These are phyloP conservation scores for Botrytis fragariae DNA, from an alignment of 2,329 filamentous ascomycete genomes.

Conservation along the genomic window DNA sequence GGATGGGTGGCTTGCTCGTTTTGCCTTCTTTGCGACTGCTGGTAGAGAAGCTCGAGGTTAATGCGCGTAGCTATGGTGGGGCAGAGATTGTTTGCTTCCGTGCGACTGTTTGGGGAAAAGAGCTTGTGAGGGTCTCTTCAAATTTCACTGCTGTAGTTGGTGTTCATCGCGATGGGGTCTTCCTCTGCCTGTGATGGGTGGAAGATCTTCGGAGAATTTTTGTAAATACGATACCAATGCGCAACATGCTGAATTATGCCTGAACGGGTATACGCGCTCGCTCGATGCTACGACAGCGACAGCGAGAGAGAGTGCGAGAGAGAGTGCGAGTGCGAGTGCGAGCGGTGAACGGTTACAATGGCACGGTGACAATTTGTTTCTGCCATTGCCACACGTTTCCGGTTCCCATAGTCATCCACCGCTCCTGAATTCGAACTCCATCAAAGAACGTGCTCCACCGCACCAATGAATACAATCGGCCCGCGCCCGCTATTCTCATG, in stretches of 20 bases:
- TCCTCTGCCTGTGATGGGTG: neutral
- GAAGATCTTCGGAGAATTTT: neutral
- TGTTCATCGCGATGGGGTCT: neutral
- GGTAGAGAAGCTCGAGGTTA: neutral
- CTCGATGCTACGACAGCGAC: neutral
- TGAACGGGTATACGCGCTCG: neutral
- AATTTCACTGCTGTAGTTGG: neutral
- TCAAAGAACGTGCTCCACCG: slow-evolving; percentile 12
- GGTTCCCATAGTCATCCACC: neutral
- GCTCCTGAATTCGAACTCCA: neutral
- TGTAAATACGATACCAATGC: neutral
- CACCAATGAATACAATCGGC: slow-evolving; percentile 3
- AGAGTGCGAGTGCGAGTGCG: neutral
- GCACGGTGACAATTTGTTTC: neutral
- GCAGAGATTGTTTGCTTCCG: neutral
- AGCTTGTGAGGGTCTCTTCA: neutral
- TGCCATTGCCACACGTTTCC: neutral
- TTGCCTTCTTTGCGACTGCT: neutral
- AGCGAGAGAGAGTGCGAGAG: neutral
- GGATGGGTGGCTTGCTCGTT: neutral
- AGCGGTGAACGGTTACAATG: neutral
- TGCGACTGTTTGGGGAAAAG: neutral
- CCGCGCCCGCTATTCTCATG: neutral
- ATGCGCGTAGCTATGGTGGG: slow-evolving; percentile 9
- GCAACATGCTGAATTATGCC: neutral